A percentile compares a stretch with the other conserved stretches of the same genome.
Conservation (phyloP, 2,329 filamentous ascomycete species). For the Paraphaeosphaeria sporulosa region DNA sequence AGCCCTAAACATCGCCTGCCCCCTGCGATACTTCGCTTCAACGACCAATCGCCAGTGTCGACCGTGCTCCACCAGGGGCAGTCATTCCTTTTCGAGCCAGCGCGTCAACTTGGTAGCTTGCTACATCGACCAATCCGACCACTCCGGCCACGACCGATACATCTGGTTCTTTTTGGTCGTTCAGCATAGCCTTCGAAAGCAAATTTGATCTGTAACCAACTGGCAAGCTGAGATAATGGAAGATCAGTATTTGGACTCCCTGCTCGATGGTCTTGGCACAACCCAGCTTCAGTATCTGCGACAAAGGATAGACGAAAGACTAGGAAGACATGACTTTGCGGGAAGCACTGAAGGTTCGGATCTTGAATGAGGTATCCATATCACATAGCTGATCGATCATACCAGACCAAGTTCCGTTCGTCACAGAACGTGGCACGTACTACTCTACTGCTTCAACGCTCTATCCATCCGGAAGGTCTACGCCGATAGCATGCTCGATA, state of each 20-base stretch:
- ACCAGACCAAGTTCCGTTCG: neutral
- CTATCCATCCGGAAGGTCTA: constrained; percentile 11
- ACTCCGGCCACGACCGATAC: neutral
- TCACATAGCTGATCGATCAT: neutral
- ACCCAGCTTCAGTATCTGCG: neutral
- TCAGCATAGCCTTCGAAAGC: neutral
- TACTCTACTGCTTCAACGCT: constrained; percentile 10
- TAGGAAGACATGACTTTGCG: too few relatives aligned
- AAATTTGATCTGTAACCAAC: too few relatives aligned
- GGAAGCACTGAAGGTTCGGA: neutral
- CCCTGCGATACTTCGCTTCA: neutral
- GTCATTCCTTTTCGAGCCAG: constrained; percentile 1
- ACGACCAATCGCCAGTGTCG: neutral
- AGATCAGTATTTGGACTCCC: neutral
- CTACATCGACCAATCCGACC: neutral
- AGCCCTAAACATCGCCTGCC: neutral
- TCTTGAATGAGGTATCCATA: neutral
- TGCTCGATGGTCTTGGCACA: neutral
- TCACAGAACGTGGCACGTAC: constrained; percentile 5
- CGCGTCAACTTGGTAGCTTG: neutral
- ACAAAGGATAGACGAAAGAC: constrained; percentile 1
- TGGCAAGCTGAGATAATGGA: neutral
- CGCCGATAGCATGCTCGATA: constrained; percentile 12
- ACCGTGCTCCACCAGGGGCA: neutral
- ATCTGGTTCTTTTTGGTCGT: neutral